phyloP scores from a whole-genome alignment of 2,329 filamentous ascomycete genomes.

The Laburnicola sp. region DNA sequence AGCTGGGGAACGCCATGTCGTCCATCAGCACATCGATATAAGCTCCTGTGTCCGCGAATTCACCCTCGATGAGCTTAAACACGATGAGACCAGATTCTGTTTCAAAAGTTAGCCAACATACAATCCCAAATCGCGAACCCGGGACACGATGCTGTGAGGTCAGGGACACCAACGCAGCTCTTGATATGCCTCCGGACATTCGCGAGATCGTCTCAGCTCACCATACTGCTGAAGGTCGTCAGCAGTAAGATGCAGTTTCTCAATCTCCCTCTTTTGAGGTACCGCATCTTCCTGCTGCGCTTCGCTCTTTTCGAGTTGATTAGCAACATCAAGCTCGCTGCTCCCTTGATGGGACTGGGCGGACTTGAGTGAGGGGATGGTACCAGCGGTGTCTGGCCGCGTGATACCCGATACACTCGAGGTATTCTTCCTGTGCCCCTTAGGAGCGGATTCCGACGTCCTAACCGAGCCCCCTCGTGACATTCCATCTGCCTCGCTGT shows the following conservation, averaged over 20 bases:
- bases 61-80: slow-evolving; percentile 89
- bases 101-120: slow-evolving; percentile 38
- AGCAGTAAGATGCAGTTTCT: slow-evolving; percentile 75
- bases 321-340: slow-evolving; percentile 48
- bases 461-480: slow-evolving; percentile 28
- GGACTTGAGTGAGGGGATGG: slow-evolving; percentile 47
- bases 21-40: slow-evolving; percentile 90
- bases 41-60: slow-evolving; percentile 74
- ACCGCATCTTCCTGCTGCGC: slow-evolving; percentile 52
- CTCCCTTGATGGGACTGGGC: slow-evolving; percentile 15
- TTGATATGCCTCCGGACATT: slow-evolving; percentile 19
- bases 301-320: slow-evolving; percentile 53
- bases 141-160: slow-evolving; percentile 19
- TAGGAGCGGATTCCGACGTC: slow-evolving; percentile 20
- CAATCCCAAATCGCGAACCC: slow-evolving; percentile 19
- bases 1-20: slow-evolving; percentile 90
- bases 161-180: slow-evolving; percentile 33
- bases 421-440: slow-evolving; percentile 22
- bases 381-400: slow-evolving; percentile 43
- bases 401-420: slow-evolving; percentile 25
- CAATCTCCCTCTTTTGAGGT: slow-evolving; percentile 60
- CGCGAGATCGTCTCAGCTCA: slow-evolving; percentile 45
- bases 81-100: slow-evolving; percentile 87
- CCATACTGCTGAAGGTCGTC: slow-evolving; percentile 81
- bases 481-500: slow-evolving; percentile 22